Percentiles rank a stretch among this genome's conserved stretches.
These are phyloP conservation scores for Epichloe gansuensis DNA, from an alignment of 2,329 filamentous ascomycete species.

Conservation along the genomic window DNA sequence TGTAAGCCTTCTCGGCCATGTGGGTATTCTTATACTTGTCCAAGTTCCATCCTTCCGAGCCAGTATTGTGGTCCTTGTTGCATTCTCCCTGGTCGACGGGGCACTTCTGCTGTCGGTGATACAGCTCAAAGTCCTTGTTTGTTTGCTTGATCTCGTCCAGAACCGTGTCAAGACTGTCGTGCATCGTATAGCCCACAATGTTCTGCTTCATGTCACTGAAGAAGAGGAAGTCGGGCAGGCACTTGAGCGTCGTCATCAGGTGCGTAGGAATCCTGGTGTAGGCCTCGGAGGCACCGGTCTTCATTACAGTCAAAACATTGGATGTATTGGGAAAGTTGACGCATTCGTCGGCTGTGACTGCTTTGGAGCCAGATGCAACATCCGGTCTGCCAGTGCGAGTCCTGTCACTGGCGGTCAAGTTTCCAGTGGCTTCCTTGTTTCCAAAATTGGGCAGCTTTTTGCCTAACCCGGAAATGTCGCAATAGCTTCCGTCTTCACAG, in stretches of 20 bases:
- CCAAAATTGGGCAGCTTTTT: slow-evolving; percentile 4
- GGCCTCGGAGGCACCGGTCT: slow-evolving; percentile 44
- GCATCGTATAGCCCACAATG: slow-evolving; percentile 30
- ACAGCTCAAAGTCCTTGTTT: slow-evolving; percentile 38
- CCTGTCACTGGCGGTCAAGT: not conserved
- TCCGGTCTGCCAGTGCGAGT: not conserved
- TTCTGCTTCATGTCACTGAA: slow-evolving; percentile 44
- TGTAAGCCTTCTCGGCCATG: slow-evolving; percentile 42
- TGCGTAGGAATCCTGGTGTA: slow-evolving; percentile 40
- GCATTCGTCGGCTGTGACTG: slow-evolving; percentile 18
- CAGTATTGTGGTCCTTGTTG: slow-evolving; percentile 17
- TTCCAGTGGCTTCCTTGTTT: not conserved
- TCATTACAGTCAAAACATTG: slow-evolving; percentile 38
- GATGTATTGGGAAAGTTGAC: slow-evolving; percentile 30
- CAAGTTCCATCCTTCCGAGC: slow-evolving; percentile 34
- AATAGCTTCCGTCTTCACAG: slow-evolving; percentile 17
- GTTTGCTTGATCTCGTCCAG: slow-evolving; percentile 27
- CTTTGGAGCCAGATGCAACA: slow-evolving; percentile 4
- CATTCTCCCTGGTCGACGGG: slow-evolving; percentile 32
- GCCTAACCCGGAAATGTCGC: slow-evolving; percentile 7
- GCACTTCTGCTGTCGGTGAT: slow-evolving; percentile 32
- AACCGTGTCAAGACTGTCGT: slow-evolving; percentile 34
- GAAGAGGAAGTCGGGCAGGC: slow-evolving; percentile 37
- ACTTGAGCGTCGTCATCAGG: slow-evolving; percentile 38
- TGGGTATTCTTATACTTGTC: slow-evolving; percentile 53